Evolutionary conservation across 768 basidiomycete genomes (phyloP).

Genomic region (Leccinum rimulosum): DNA sequence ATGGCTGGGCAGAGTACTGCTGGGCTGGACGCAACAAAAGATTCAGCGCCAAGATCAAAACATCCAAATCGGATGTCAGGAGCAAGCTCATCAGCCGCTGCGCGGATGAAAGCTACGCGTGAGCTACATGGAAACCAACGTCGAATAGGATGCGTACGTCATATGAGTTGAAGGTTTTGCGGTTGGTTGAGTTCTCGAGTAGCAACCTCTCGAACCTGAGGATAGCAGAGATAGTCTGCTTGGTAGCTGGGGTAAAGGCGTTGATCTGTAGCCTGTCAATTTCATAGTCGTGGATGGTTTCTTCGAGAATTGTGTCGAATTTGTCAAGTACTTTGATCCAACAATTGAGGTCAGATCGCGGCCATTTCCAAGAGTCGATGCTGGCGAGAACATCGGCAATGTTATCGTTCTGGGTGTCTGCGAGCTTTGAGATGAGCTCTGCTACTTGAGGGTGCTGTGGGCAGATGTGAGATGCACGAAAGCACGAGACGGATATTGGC

Average conservation of each 20-base stretch:
- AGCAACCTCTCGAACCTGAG: slow-evolving; percentile 86
- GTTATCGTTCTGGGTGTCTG: slow-evolving; percentile 66
- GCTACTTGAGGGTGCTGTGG: slow-evolving; percentile 73
- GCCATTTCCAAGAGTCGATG: slow-evolving; percentile 89
- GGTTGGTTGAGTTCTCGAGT: slow-evolving; percentile 95
- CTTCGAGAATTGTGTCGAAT: slow-evolving; percentile 87
- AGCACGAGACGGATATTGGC: slow-evolving; percentile 1
- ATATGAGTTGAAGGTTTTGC: slow-evolving; percentile 95
- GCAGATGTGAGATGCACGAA: slow-evolving; percentile 9
- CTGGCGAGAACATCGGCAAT: slow-evolving; percentile 63
- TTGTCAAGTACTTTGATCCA: slow-evolving; percentile 97
- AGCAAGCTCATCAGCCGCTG: slow-evolving; percentile 90
- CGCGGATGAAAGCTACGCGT: slow-evolving; percentile 7
- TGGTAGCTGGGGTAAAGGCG: slow-evolving; percentile 71
- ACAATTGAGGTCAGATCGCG: slow-evolving; percentile 92
- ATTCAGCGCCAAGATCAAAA: slow-evolving; percentile 79
- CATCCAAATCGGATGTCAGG: slow-evolving; percentile 84
- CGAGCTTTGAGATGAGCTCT: slow-evolving; percentile 72
- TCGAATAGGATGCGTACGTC: slow-evolving; percentile 64
- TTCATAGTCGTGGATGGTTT: slow-evolving; percentile 78
- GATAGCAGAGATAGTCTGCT: slow-evolving; percentile 75
- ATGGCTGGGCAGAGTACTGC: slow-evolving; percentile 87
- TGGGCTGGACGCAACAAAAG: slow-evolving; percentile 90
- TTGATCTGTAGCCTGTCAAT: slow-evolving; percentile 82
- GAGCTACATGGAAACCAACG: not conserved